Conservation (phyloP, 805 yeast genomes). For the Metschnikowia continentalis region DNA sequence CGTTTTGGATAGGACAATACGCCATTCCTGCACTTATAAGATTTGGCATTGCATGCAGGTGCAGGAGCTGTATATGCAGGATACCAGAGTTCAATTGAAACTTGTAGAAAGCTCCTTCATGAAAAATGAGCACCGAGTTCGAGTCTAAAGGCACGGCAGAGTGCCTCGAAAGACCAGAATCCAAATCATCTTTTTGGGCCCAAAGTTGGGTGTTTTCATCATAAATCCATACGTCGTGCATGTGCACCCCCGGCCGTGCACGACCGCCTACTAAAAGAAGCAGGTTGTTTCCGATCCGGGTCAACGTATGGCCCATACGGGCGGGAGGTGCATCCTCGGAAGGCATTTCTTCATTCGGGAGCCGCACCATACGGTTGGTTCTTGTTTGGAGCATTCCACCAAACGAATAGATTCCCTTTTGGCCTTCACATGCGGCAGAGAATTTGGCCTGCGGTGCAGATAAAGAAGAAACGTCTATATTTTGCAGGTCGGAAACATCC, state of each 20-base stretch:
- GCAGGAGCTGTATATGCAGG: not conserved
- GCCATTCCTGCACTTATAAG: conserved; percentile 33
- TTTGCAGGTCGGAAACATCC: no score
- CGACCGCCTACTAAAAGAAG: conserved; percentile 63
- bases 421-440: conserved; percentile 30
- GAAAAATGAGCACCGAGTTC: conserved; percentile 9
- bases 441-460: conserved; percentile 34
- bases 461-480: no score
- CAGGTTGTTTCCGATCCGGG: conserved; percentile 24
- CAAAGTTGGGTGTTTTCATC: conserved; percentile 28
- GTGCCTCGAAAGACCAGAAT: conserved; percentile 13
- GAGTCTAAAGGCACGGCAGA: conserved; percentile 5
- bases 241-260: conserved; percentile 48
- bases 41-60: not conserved
- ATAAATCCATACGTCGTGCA: conserved; percentile 29
- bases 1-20: conserved; percentile 19
- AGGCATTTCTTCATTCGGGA: not conserved
- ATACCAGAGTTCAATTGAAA: not conserved
- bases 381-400: conserved; percentile 41
- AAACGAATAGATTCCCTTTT: conserved; percentile 12
- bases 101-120: conserved; percentile 8
- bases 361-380: conserved; percentile 7
- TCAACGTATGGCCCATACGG: conserved; percentile 58
- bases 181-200: conserved; percentile 33
- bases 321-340: conserved; percentile 25